Percentiles rank a stretch among this genome's conserved stretches.
Evolutionary conservation across 2,329 filamentous ascomycete species (phyloP).

Genomic region (Ceratocystis huliohia): DNA sequence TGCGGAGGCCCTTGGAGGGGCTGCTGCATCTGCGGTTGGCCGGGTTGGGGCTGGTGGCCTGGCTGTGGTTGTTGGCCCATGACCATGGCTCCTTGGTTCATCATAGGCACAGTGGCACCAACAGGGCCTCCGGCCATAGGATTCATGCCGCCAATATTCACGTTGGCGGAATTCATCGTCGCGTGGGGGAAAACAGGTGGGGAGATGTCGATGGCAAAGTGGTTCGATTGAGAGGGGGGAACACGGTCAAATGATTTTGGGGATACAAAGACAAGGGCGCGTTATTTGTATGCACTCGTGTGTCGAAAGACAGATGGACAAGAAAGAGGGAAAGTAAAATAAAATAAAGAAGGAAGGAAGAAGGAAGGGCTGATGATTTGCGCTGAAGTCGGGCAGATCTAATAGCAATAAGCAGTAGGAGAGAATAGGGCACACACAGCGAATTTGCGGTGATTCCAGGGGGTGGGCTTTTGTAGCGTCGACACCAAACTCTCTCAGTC

Average conservation of each 20-base stretch:
- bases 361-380: not conserved
- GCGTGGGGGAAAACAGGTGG: not conserved
- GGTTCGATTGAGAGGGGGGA: not conserved
- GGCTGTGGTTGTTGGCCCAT: conserved; percentile 26
- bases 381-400: not conserved
- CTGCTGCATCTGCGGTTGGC: conserved; percentile 22
- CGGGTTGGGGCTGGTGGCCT: conserved; percentile 21
- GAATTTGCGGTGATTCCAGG: not conserved
- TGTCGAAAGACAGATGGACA: not conserved
- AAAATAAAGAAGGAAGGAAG: not conserved
- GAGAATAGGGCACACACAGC: conserved; percentile 1
- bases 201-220: not conserved
- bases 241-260: not conserved
- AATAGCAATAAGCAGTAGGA: not conserved
- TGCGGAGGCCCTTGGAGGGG: conserved; percentile 18
- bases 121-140: conserved; percentile 54
- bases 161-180: conserved; percentile 44
- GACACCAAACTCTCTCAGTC: not conserved
- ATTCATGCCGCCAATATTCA: conserved; percentile 54
- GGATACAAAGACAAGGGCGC: not conserved
- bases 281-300: not conserved
- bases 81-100: conserved; percentile 42
- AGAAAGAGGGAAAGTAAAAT: not conserved
- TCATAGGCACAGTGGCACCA: conserved; percentile 52
- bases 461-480: not conserved